Evolutionary conservation across 2,329 filamentous ascomycete species (phyloP), one percentile per base, ranked within the genome.

Genomic region (Cercospora sp.): DNA sequence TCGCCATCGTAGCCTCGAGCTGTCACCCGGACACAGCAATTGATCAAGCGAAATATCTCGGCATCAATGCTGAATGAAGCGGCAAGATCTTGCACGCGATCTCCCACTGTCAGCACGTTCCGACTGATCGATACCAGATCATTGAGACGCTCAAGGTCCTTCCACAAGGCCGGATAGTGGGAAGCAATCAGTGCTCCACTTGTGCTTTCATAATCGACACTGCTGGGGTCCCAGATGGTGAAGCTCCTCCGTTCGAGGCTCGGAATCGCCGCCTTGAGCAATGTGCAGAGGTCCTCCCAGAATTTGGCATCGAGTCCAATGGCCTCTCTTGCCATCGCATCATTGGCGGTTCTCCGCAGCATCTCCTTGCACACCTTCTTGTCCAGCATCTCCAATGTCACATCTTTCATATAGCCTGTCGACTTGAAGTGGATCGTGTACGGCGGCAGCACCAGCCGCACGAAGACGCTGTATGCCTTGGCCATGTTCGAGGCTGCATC

Each of bases 1-100:
- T 89, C 87, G 33, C 88, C 88, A 77, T 90, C 88, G 69, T 88
- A 90, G 0, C 88, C 88, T 71, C 87, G 79, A 8, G 87, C 87
- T 0, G 88, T 89, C 12, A 90, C 87, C 61, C 87, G 82, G 10
- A 90, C 87, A 73, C 87, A 89, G 59, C 88, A 86, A 73, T 88
- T 88, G 70, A 90, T 85, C 57, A 90, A 76, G 45, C 85, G 84
- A 70, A 89, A 82, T 31, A 90, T 83, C 69, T 88, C 84, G 75
- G 88, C 85, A 73, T 90, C 87, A 64, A 89, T 86, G 2, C 84
- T 81, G 58, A 84, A 82, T 64, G 86, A 84, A 4, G 87, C 86
- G 2, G 87, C 86, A n/a, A 89, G 80, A 69, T 90, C 87, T 76
- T 90, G 88, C 23, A 86, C 87, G 60, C 82, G 82, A 69, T 87